Percentiles rank a stretch among this genome's conserved stretches.
Conservation (phyloP, 768 basidiomycete species). For the Cantharellus anzutake region DNA sequence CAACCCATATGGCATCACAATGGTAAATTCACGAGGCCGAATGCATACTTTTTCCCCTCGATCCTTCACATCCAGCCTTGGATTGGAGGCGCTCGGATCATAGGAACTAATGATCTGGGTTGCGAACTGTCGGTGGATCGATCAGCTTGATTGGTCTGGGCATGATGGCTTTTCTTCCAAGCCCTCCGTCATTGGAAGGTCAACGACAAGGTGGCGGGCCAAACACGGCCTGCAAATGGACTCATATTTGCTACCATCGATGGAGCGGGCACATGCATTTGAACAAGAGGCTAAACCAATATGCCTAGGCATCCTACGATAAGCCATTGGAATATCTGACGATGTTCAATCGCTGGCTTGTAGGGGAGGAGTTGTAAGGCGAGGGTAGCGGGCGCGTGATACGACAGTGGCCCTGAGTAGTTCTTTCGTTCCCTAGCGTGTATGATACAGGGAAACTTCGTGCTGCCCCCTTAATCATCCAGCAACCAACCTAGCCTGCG, state of each 20-base stretch:
- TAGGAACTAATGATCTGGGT: constrained; percentile 23
- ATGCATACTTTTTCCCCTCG: too few species aligned
- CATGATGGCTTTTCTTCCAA: constrained; percentile 27
- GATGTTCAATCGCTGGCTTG: constrained; percentile 5
- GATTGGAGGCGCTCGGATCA: too few species aligned
- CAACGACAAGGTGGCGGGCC: constrained; percentile 33
- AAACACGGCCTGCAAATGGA: constrained; percentile 32
- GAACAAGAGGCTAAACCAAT: neutral
- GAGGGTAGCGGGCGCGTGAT: too few species aligned
- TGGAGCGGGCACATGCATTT: constrained; percentile 31
- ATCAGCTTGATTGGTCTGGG: constrained; percentile 55
- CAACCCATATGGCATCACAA: too few species aligned
- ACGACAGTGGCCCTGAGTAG: too few species aligned
- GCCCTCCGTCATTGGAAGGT: constrained; percentile 39
- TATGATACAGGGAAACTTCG: too few species aligned
- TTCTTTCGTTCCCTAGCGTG: too few species aligned
- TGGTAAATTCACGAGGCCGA: too few species aligned
- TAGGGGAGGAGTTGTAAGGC: too few species aligned
- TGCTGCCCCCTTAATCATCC: too few species aligned
- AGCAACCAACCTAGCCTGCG: too few species aligned
- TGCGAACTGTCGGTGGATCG: constrained; percentile 59
- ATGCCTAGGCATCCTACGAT: constrained; percentile 7
- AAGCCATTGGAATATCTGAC: constrained; percentile 5
- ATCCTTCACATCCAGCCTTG: too few species aligned
- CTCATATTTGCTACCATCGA: constrained; percentile 46